Conservation (phyloP, 148 eudicot species). For the Amaranthus cruentus region DNA sequence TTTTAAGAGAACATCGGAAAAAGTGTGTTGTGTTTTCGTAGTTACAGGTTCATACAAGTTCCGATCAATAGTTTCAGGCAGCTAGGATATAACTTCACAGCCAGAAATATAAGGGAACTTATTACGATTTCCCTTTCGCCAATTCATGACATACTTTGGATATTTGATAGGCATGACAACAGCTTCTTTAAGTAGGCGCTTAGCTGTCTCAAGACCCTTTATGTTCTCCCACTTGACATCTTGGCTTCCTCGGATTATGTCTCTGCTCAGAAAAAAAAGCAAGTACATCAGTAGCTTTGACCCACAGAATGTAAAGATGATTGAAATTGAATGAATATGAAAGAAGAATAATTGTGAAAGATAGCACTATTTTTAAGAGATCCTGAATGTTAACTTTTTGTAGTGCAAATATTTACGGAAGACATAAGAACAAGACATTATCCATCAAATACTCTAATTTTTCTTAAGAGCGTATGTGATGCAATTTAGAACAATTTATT, state of each 20-base stretch:
- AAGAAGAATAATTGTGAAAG: background rate
- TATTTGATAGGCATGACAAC: constrained; percentile 99
- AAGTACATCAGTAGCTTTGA: background rate
- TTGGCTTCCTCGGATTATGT: constrained; percentile 85
- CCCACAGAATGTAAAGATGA: background rate
- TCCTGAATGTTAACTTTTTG: background rate
- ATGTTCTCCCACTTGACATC: constrained; percentile 94
- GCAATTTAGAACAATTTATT: no score
- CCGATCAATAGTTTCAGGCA: background rate
- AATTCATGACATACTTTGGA: constrained; percentile 63
- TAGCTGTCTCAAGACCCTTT: constrained; percentile 92
- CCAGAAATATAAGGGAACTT: background rate
- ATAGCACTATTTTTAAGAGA: background rate
- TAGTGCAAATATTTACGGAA: background rate
- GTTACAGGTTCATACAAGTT: background rate
- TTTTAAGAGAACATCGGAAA: background rate
- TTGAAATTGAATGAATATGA: background rate
- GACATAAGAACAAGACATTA: background rate
- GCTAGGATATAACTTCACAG: background rate
- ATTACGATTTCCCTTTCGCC: constrained; percentile 3
- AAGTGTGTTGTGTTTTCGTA: background rate
- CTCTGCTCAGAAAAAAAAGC: constrained; percentile 44
- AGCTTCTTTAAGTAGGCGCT: constrained; percentile 94
- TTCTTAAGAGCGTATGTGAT: background rate
- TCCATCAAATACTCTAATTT: background rate